Conservation (phyloP, 345 rosid species). For the Geranium brycei region DNA sequence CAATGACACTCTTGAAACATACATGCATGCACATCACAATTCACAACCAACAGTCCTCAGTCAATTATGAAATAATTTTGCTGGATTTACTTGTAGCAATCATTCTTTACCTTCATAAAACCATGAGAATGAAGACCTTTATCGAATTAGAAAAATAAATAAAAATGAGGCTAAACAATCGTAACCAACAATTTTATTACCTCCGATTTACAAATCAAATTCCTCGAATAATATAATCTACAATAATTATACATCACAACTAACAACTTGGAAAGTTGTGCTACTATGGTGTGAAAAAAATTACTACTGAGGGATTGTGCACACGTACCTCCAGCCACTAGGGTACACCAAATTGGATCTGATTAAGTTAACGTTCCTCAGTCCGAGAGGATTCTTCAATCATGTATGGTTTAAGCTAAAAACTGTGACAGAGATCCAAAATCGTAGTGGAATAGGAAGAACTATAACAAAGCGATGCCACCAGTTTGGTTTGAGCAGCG, state of each 20-base stretch:
- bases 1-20: too few species aligned
- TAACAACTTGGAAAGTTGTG: neutral
- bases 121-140: neutral
- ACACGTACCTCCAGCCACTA: neutral
- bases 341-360: too few species aligned
- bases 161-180: neutral
- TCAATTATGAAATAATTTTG: too few species aligned
- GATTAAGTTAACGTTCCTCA: neutral
- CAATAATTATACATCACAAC: neutral
- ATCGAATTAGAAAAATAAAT: neutral
- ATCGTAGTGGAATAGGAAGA: neutral
- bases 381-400: neutral
- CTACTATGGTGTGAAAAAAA: neutral
- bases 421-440: neutral
- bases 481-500: conserved; percentile 68
- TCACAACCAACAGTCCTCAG: too few species aligned
- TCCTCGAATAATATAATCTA: neutral
- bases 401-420: neutral
- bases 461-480: conserved; percentile 28
- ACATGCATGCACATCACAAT: too few species aligned
- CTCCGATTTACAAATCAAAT: neutral
- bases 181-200: neutral
- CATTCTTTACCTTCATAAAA: too few species aligned
- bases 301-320: neutral
- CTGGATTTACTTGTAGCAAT: too few species aligned